Conservation (phyloP, 2,329 filamentous ascomycete species). For the Aspergillus viridinutans region DNA sequence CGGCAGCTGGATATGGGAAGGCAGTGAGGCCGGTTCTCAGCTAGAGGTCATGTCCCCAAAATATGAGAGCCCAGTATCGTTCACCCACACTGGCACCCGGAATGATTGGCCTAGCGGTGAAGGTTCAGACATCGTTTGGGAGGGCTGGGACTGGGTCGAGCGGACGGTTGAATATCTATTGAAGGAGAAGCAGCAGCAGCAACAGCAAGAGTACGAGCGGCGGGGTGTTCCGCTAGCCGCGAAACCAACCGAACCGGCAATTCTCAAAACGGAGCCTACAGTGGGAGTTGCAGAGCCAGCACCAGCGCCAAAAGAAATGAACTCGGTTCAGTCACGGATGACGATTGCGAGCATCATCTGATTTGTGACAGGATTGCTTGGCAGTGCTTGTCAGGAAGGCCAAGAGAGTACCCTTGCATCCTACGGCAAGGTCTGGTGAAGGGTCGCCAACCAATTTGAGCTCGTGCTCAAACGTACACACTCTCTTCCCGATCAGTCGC, state of each 20-base stretch:
- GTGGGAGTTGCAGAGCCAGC: constrained; percentile 17
- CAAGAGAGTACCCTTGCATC: neutral
- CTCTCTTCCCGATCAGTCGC: neutral
- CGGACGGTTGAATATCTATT: constrained; percentile 55
- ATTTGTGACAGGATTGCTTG: constrained; percentile 1
- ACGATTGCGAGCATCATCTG: constrained; percentile 46
- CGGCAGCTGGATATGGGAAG: constrained; percentile 78
- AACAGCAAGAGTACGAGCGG: constrained; percentile 14
- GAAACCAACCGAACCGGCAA: constrained; percentile 15
- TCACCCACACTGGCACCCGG: constrained; percentile 9
- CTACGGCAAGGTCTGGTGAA: no score
- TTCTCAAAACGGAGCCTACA: constrained; percentile 20
- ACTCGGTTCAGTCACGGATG: constrained; percentile 40
- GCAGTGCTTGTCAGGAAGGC: neutral
- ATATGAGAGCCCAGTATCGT: constrained; percentile 12
- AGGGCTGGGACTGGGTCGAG: constrained; percentile 74
- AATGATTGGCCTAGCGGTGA: constrained; percentile 42
- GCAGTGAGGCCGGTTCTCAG: constrained; percentile 50
- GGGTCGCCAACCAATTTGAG: neutral
- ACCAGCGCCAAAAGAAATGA: constrained; percentile 22
- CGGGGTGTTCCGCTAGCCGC: constrained; percentile 34
- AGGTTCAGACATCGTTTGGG: constrained; percentile 65
- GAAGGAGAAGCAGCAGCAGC: constrained; percentile 43
- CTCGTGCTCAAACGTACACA: neutral
- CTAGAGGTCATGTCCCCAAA: constrained; percentile 23